These are phyloP conservation scores for Carex parvula DNA, from an alignment of 176 grass and related monocot genomes.

Conservation along the genomic window DNA sequence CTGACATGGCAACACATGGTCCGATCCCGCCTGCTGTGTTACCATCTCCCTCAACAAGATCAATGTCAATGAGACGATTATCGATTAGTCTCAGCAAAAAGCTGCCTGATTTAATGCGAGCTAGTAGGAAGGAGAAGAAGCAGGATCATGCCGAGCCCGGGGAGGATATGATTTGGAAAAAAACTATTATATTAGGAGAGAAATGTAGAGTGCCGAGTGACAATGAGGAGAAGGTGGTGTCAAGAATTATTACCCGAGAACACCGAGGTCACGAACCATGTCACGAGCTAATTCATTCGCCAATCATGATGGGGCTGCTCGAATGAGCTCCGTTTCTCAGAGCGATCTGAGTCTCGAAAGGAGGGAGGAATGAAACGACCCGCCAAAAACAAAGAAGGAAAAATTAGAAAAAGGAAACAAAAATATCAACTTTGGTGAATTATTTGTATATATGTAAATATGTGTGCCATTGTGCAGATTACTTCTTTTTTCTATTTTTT, in stretches of 20 bases:
- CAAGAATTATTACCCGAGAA: constrained; percentile 30
- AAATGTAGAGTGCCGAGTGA: constrained; percentile 51
- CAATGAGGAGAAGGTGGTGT: constrained; percentile 41
- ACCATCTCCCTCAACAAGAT: constrained; percentile 4
- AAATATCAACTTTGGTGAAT: background rate
- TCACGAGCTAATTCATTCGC: constrained; percentile 66
- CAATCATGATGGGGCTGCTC: constrained; percentile 23
- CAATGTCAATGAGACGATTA: constrained; percentile 42
- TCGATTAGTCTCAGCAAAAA: constrained; percentile 59
- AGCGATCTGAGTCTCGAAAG: constrained; percentile 14
- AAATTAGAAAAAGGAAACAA: background rate
- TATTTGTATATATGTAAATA: constrained; percentile 1
- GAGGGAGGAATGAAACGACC: constrained; percentile 42
- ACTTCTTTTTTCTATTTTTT: background rate
- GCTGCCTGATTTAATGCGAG: constrained; percentile 60
- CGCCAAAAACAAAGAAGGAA: background rate
- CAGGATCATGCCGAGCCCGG: constrained; percentile 29
- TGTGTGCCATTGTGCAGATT: constrained; percentile 9
- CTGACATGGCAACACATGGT: constrained; percentile 60
- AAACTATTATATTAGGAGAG: constrained; percentile 77
- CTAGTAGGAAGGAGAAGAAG: constrained; percentile 50
- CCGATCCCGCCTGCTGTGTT: constrained; percentile 35
- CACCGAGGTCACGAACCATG: constrained; percentile 42
- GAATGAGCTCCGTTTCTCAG: background rate
- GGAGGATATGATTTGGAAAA: constrained; percentile 88